Percentiles rank a stretch among this genome's conserved stretches.
Evolutionary conservation across 2,329 filamentous ascomycete genomes (phyloP).

Genomic region (Fusarium hainanense): DNA sequence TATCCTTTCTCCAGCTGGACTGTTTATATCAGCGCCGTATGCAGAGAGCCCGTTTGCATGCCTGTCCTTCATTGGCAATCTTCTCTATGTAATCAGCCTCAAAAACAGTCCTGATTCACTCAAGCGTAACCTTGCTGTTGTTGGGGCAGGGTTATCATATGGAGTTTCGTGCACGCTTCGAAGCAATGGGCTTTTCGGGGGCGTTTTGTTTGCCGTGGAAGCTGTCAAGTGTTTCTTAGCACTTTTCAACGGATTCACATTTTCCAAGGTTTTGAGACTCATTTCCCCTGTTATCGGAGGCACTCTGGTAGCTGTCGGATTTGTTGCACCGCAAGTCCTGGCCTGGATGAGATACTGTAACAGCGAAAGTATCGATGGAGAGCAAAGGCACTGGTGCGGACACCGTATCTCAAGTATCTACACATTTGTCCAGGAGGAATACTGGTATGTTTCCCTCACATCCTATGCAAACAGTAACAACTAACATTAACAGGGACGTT

Average conservation of each 20-base stretch:
- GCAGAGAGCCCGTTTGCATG: conserved; percentile 83
- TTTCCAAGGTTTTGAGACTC: conserved; percentile 63
- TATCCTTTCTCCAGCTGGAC: conserved; percentile 84
- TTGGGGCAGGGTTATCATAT: conserved; percentile 75
- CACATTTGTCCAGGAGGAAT: conserved; percentile 85
- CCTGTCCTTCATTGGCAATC: conserved; percentile 78
- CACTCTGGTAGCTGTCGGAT: conserved; percentile 72
- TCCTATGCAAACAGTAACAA: conserved; percentile 10
- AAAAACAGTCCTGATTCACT: conserved; percentile 42
- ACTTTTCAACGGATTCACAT: conserved; percentile 41
- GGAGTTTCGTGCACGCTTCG: conserved; percentile 79
- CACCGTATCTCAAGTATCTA: conserved; percentile 86
- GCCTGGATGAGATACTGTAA: conserved; percentile 80
- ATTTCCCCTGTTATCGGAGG: conserved; percentile 73
- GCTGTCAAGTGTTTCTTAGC: conserved; percentile 53
- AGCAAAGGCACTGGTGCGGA: conserved; percentile 78
- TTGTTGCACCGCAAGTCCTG: conserved; percentile 76
- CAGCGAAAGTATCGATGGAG: conserved; percentile 33
- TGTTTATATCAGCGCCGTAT: conserved; percentile 91
- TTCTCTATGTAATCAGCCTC: conserved; percentile 70
- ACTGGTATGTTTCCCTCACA: conserved; percentile 74
- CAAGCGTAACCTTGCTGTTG: conserved; percentile 60
- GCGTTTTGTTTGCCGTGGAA: conserved; percentile 78
- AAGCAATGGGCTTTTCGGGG: conserved; percentile 88
- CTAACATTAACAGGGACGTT: conserved; percentile 72